Base-by-base conservation (phyloP, 129 eudicot species). In the Kitagawia praeruptora region DNA sequence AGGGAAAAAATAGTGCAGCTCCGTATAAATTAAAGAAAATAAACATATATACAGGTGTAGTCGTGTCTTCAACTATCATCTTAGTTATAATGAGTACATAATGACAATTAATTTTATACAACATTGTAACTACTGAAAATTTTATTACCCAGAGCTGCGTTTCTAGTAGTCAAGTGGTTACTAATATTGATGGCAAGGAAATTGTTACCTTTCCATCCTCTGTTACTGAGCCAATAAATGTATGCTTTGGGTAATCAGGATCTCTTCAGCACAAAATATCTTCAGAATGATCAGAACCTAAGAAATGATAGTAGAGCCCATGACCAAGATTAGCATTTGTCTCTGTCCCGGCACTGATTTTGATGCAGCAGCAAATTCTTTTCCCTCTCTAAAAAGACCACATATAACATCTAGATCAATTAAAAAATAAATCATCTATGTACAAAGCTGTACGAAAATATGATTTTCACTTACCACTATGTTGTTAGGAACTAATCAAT, bases 261-360 rank as follows among this genome's bases (percentile, higher is more conserved):
- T 92, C 94, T 75, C 85, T 87, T 96, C 97, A 95, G 78, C 98
- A 95, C 74, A 92, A 82, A 79, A 92, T 87, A 84, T 95, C 98
- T 79, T 95, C 96, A 76, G 91, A 87, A 51, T 92, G 98, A 82
- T 92, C 92, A 12, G 96, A 90, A 48, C 98, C 97, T 86, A 95
- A 83, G 74, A 82, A 86, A 87, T 95, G 98, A 82, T 95, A 95
- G 79, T 95, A 95, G 6, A 92, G 69, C 83, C 87, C 89, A 73
- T 94, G 93, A 84, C 92, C 85, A 37, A 92, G 87, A 74, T 90
- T 92, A 8, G 86, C 77, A 47, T 89, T 84, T 19, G 97, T n/a
- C n/a, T n/a, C n/a, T n/a, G n/a, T n/a, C n/a, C n/a, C n/a, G n/a
- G n/a, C n/a, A n/a, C n/a, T n/a, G n/a, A n/a, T n/a, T n/a, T n/a